These are phyloP conservation scores for Penicillium herquei DNA, from an alignment of 495 filamentous ascomycete genomes.

Conservation along the genomic window DNA sequence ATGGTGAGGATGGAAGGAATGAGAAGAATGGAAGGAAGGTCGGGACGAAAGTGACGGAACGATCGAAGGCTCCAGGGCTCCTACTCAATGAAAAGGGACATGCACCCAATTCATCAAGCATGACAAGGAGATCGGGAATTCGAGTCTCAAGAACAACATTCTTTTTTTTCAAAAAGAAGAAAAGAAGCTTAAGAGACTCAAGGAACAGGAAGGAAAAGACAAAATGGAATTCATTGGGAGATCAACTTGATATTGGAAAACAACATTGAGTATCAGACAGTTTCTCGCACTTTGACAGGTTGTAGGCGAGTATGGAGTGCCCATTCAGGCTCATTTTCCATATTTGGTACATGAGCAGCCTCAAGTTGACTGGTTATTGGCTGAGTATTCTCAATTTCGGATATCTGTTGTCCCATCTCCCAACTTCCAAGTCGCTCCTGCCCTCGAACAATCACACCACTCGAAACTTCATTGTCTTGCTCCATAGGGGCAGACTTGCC, in stretches of 20 bases:
- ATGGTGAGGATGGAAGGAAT: conserved; percentile 2
- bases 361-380: neutral
- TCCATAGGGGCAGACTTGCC: conserved; percentile 20
- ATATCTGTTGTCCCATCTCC: conserved; percentile 44
- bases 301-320: conserved; percentile 24
- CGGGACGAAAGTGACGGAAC: neutral
- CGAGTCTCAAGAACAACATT: too few relatives aligned
- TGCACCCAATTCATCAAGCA: too few relatives aligned
- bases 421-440: conserved; percentile 53
- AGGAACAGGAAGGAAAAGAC: neutral
- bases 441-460: conserved; percentile 25
- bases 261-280: conserved; percentile 24
- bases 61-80: neutral
- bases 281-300: conserved; percentile 35
- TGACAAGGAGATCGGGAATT: too few relatives aligned
- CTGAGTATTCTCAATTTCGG: conserved; percentile 7
- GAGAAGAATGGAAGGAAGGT: neutral
- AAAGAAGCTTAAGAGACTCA: too few relatives aligned
- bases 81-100: too few relatives aligned
- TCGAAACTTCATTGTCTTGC: conserved; percentile 6
- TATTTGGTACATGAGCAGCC: neutral
- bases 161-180: too few relatives aligned
- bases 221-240: neutral
- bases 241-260: neutral
- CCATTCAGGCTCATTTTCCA: conserved; percentile 26